phyloP scores from a whole-genome alignment of 768 basidiomycete genomes.

The Collybia mongolica region DNA sequence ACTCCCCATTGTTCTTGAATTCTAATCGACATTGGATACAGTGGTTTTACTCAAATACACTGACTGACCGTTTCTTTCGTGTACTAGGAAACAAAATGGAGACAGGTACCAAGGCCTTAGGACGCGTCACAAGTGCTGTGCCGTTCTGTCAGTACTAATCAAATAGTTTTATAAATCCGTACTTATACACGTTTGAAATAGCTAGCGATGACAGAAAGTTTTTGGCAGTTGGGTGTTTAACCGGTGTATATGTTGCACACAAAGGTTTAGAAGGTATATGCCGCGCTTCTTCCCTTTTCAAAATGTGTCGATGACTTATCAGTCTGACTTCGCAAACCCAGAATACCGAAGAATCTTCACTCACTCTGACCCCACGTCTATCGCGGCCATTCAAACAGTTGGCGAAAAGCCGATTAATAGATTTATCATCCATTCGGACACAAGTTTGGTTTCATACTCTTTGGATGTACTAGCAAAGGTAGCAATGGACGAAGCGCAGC shows the following conservation, averaged over 20 bases:
- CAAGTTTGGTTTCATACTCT: slow-evolving; percentile 61
- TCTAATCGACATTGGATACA: slow-evolving; percentile 23
- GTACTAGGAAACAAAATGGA: slow-evolving; percentile 32
- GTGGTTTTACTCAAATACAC: slow-evolving; percentile 63
- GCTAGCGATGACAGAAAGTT: slow-evolving; percentile 51
- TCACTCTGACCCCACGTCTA: slow-evolving; percentile 44
- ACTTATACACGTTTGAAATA: slow-evolving; percentile 19
- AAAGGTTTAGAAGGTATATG: slow-evolving; percentile 54
- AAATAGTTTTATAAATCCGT: not conserved
- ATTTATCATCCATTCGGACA: slow-evolving; percentile 64
- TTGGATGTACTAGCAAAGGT: slow-evolving; percentile 68
- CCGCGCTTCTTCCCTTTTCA: not conserved
- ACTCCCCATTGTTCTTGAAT: not conserved
- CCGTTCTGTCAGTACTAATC: slow-evolving; percentile 53
- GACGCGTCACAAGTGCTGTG: slow-evolving; percentile 57
- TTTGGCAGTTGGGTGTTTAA: slow-evolving; percentile 61
- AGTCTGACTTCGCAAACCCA: slow-evolving; percentile 22
- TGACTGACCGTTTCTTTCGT: slow-evolving; percentile 67
- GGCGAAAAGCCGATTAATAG: slow-evolving; percentile 53
- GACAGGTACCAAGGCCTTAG: slow-evolving; percentile 26
- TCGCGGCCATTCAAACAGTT: slow-evolving; percentile 53
- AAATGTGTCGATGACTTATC: slow-evolving; percentile 2
- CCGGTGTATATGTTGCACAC: slow-evolving; percentile 69
- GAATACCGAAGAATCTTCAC: slow-evolving; percentile 61
- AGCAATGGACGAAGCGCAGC: slow-evolving; percentile 45